A percentile compares a stretch with the other conserved stretches of the same genome.
Conservation (phyloP, 139 green algal species). For the Pleodorina starrii region DNA sequence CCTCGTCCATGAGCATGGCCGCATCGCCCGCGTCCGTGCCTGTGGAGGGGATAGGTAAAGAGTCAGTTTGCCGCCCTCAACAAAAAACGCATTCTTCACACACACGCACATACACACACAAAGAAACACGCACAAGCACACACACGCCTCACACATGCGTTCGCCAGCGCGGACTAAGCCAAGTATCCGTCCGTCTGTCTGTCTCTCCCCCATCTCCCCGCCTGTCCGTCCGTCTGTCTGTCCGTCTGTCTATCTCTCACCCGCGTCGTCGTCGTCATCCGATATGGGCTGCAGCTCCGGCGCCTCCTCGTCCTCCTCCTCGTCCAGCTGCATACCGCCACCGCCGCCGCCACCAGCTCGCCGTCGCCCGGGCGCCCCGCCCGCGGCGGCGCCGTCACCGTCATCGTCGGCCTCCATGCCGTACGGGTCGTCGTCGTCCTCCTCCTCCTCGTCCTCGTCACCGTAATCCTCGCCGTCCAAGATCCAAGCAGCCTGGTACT, state of each 20-base stretch:
- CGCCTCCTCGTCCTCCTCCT: constrained; percentile 24
- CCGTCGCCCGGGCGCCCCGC: neutral
- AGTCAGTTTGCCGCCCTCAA: too few relatives aligned
- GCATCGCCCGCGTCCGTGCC: constrained; percentile 44
- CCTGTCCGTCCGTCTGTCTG: too few relatives aligned
- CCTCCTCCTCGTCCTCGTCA: constrained; percentile 65
- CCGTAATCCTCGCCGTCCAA: constrained; percentile 83
- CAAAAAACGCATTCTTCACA: too few relatives aligned
- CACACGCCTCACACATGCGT: too few relatives aligned
- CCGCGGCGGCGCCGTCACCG: constrained; percentile 37
- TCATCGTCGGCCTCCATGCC: constrained; percentile 64
- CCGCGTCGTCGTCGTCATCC: constrained; percentile 35
- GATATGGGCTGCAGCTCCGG: constrained; percentile 27
- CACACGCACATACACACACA: too few relatives aligned
- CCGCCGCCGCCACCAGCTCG: neutral
- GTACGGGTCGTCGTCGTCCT: constrained; percentile 50
- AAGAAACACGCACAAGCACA: too few relatives aligned
- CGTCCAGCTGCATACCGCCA: neutral
- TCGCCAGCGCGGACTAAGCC: too few relatives aligned
- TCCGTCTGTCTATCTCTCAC: too few relatives aligned
- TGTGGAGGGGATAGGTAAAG: neutral
- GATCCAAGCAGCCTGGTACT: constrained; percentile 97
- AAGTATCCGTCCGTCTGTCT: too few relatives aligned
- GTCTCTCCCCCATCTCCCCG: too few relatives aligned
- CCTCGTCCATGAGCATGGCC: constrained; percentile 57